Evolutionary conservation across 768 basidiomycete species (phyloP).

Genomic region (Dentipellis fragilis): DNA sequence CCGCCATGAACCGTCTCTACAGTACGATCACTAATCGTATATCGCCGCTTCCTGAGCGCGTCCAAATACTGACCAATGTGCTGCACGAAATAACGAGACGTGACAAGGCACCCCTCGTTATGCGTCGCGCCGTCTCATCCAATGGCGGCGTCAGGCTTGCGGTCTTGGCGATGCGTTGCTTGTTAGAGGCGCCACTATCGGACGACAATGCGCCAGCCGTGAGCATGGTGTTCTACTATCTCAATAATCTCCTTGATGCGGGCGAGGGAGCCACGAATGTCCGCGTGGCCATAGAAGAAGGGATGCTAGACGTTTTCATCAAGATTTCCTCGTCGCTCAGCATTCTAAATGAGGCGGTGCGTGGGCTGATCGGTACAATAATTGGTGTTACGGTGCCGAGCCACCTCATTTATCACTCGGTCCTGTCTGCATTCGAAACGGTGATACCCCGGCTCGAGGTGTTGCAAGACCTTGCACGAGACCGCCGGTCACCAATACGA

Average conservation of each 20-base stretch:
- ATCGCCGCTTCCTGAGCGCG: slow-evolving; percentile 11
- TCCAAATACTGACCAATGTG: slow-evolving; percentile 21
- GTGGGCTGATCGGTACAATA: slow-evolving; percentile 13
- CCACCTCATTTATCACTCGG: background rate
- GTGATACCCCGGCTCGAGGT: background rate
- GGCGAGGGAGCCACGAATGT: slow-evolving; percentile 30
- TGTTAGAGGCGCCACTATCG: slow-evolving; percentile 13
- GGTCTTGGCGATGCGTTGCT: slow-evolving; percentile 20
- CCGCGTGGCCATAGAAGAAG: slow-evolving; percentile 22
- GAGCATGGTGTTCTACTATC: slow-evolving; percentile 21
- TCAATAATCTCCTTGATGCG: slow-evolving; percentile 25
- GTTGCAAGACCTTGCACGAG: background rate
- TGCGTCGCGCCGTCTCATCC: slow-evolving; percentile 24
- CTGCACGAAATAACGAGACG: slow-evolving; percentile 21
- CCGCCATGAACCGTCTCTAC: slow-evolving; percentile 20
- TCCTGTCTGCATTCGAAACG: background rate
- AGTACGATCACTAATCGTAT: slow-evolving; percentile 13
- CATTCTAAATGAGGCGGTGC: slow-evolving; percentile 19
- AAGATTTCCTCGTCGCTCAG: slow-evolving; percentile 20
- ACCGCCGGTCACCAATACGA: background rate
- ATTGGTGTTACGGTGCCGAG: background rate
- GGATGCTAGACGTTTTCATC: slow-evolving; percentile 21
- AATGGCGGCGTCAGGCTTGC: slow-evolving; percentile 21
- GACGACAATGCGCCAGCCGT: slow-evolving; percentile 18
- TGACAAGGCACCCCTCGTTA: slow-evolving; percentile 10